phyloP scores from a whole-genome alignment of 176 grass and related monocot species.

The Eragrostis nindensis region DNA sequence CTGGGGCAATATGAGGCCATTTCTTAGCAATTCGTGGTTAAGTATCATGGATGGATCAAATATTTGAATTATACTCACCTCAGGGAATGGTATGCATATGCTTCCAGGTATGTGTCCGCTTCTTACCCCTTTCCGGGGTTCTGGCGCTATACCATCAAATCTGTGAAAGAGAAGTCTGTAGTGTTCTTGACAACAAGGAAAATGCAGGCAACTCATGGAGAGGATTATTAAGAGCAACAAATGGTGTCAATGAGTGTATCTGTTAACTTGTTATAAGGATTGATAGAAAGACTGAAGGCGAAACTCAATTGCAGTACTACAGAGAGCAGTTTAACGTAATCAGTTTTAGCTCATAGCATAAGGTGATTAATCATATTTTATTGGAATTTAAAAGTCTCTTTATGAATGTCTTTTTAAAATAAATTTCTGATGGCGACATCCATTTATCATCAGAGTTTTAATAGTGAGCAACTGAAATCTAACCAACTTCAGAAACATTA shows the following conservation, averaged over 20 bases:
- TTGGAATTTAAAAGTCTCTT: slow-evolving; percentile 6
- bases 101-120: slow-evolving; percentile 89
- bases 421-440: background rate
- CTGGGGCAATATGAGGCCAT: slow-evolving; percentile 44
- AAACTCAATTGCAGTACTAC: background rate
- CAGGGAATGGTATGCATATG: slow-evolving; percentile 77
- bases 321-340: background rate
- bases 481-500: slow-evolving; percentile 28
- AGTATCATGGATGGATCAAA: slow-evolving; percentile 21
- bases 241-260: background rate
- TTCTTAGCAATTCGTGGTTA: slow-evolving; percentile 35
- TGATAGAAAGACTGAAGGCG: slow-evolving; percentile 3
- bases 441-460: slow-evolving; percentile 16
- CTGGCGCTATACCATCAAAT: slow-evolving; percentile 91
- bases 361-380: background rate
- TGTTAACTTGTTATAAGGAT: background rate
- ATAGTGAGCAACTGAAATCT: background rate
- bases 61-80: slow-evolving; percentile 52
- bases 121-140: slow-evolving; percentile 79
- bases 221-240: background rate
- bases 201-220: background rate
- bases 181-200: slow-evolving; percentile 18
- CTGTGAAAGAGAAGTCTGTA: slow-evolving; percentile 37
- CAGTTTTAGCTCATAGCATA: background rate
- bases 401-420: background rate